Percentiles rank a stretch among this genome's conserved stretches.
Conservation (phyloP, 176 grass and related monocot species). For the Bolboschoenus planiculmis region DNA sequence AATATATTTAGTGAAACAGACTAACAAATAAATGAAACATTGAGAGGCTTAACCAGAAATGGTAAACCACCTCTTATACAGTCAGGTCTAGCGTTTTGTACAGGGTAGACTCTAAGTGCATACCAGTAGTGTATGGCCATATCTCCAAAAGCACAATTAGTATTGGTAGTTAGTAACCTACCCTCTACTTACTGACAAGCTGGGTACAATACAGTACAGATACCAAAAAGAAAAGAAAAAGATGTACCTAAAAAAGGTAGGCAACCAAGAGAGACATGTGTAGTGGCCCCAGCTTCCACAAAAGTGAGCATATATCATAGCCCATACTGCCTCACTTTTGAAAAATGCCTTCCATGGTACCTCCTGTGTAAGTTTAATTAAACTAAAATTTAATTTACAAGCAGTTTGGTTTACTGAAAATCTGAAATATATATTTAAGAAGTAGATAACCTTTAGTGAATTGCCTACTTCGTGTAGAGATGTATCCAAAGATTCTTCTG, state of each 20-base stretch:
- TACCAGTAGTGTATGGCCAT: background rate
- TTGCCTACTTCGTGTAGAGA: constrained; percentile 44
- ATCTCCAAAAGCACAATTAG: background rate
- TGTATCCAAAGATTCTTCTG: constrained; percentile 38
- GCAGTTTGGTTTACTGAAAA: background rate
- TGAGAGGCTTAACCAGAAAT: background rate
- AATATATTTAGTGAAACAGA: background rate
- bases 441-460: constrained; percentile 47
- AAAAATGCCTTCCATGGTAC: constrained; percentile 97
- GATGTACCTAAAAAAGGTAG: constrained; percentile 84
- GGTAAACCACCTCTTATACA: background rate
- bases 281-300: constrained; percentile 98
- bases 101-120: background rate
- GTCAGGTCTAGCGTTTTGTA: background rate
- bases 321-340: constrained; percentile 86
- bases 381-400: constrained; percentile 5
- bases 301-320: constrained; percentile 99
- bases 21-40: background rate
- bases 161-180: background rate
- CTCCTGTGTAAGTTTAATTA: constrained; percentile 46
- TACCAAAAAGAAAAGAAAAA: background rate
- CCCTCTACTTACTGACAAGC: background rate
- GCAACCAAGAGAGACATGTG: constrained; percentile 94
- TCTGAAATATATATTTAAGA: background rate
- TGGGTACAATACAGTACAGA: background rate